Base-by-base conservation (phyloP, 768 basidiomycete species). In the Naganishia vishniacii region DNA sequence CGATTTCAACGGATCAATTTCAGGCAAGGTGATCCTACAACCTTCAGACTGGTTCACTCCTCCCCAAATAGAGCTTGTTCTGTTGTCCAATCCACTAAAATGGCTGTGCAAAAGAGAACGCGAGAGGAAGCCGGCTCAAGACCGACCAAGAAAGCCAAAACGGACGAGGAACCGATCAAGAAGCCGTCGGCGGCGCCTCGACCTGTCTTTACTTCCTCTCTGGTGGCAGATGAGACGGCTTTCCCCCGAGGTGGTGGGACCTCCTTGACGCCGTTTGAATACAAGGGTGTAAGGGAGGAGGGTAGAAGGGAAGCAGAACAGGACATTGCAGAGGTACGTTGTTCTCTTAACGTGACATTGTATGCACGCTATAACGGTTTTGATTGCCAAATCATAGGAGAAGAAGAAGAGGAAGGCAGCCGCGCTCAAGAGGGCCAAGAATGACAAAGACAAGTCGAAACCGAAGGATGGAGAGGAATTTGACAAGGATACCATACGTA, bases 201-300 rank as follows among this genome's bases (percentile, higher is more conserved):
- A 64, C 72, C 76, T 0, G 64, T 74, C 3, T 78, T 77, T 68
- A 68, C 66, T 12, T 77, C 76, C 4, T 67, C 72, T 15, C 66
- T 78, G 25, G 66, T 74, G 44, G 65, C 71, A 53, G 78, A 91
- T 41, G 91, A 93, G 71, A 83, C 90, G 53, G 91, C 93, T 77
- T 99, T 98, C 78, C 93, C 93, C 63, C 85, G 94, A 69, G 95
- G 94, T 28, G 94, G 94, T 28, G 94, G 94, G 59, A 88, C 91
- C 0, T 83, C 81, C 32, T 83, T 94, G 69, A 95, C 93, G 20
- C 87, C 91, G 32, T 79, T 90, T 7, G 93, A 99, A 76, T 86
- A 91, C 60, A 92, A 93, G 77, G 80, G 85, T 59, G 84, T 90
- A 37, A 84, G 86, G 58, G 85, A 87, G 25, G 94, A 98, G 75